A percentile compares a stretch with the other conserved stretches of the same genome.
phyloP scores from a whole-genome alignment of 176 grass and related monocot species.

The Rhipidocladum racemiflorum region DNA sequence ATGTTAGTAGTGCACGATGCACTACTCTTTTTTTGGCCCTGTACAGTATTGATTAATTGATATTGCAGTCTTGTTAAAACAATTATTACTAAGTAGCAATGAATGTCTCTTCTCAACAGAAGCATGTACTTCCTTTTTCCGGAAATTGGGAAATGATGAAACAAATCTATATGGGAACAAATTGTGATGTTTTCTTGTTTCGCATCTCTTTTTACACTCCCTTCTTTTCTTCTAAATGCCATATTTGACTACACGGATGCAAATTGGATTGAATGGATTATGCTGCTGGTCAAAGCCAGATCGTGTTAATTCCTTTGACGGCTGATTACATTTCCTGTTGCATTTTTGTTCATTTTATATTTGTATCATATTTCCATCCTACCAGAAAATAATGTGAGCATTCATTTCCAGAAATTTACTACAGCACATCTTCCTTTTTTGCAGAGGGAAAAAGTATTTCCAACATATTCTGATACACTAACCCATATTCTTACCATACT shows the following conservation, averaged over 20 bases:
- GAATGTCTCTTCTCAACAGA: not conserved
- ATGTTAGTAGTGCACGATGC: conserved; percentile 2
- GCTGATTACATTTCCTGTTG: not conserved
- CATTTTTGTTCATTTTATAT: conserved; percentile 1
- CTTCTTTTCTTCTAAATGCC: conserved; percentile 6
- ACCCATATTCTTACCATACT: not conserved
- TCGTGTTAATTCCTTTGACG: not conserved
- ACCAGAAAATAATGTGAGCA: conserved; percentile 6
- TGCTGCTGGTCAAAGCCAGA: conserved; percentile 19
- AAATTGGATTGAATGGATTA: conserved; percentile 15
- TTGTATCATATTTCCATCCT: not conserved
- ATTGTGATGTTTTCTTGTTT: not conserved
- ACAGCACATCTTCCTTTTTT: conserved; percentile 17
- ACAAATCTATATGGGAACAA: not conserved
- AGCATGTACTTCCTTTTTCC: not conserved
- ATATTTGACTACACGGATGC: conserved; percentile 1
- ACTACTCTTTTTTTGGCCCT: not conserved
- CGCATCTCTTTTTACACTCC: not conserved
- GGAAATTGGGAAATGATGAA: not conserved
- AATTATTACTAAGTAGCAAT: not conserved
- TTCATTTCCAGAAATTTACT: conserved; percentile 1
- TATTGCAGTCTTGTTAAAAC: conserved; percentile 4
- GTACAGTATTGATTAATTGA: not conserved
- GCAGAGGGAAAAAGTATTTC: not conserved
- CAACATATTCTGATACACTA: conserved; percentile 1